These are phyloP conservation scores for Lodderomyces jiufengensis DNA, from an alignment of 1,139 yeast genomes.

Conservation along the genomic window DNA sequence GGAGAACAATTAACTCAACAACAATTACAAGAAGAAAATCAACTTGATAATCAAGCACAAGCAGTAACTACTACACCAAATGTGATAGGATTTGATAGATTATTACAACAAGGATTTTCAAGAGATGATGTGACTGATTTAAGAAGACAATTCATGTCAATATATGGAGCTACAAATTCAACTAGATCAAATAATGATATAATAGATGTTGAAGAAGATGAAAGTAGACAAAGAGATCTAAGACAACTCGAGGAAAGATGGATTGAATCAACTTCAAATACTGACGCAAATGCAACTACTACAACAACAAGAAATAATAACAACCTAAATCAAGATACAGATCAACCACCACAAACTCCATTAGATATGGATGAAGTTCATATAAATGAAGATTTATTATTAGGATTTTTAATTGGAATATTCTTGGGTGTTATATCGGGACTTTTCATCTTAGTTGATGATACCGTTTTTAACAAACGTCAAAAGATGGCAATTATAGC, in stretches of 20 bases:
- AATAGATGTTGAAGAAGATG: slow-evolving; percentile 42
- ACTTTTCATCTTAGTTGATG: slow-evolving; percentile 53
- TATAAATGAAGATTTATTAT: slow-evolving; percentile 55
- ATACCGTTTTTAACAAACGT: slow-evolving; percentile 52
- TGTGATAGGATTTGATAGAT: slow-evolving; percentile 80
- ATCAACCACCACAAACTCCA: slow-evolving; percentile 17
- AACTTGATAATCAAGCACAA: slow-evolving; percentile 50
- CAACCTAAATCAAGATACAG: slow-evolving; percentile 6
- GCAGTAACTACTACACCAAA: slow-evolving; percentile 60
- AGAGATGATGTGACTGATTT: slow-evolving; percentile 70
- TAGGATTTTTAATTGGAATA: slow-evolving; percentile 63
- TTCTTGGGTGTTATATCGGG: slow-evolving; percentile 61
- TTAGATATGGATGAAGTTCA: slow-evolving; percentile 32
- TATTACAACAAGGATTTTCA: slow-evolving; percentile 78
- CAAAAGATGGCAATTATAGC: slow-evolving; percentile 61
- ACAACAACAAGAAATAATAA: slow-evolving; percentile 1
- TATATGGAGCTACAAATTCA: slow-evolving; percentile 36
- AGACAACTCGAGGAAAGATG: slow-evolving; percentile 81
- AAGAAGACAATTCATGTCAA: slow-evolving; percentile 67
- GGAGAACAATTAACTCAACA: slow-evolving; percentile 62
- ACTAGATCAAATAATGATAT: slow-evolving; percentile 15
- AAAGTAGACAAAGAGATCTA: slow-evolving; percentile 33
- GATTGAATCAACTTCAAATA: slow-evolving; percentile 75
- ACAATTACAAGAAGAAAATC: slow-evolving; percentile 64
- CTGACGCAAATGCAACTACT: slow-evolving; percentile 11